Conservation (phyloP, 2,329 filamentous ascomycete species). For the Thelonectria discophora region DNA sequence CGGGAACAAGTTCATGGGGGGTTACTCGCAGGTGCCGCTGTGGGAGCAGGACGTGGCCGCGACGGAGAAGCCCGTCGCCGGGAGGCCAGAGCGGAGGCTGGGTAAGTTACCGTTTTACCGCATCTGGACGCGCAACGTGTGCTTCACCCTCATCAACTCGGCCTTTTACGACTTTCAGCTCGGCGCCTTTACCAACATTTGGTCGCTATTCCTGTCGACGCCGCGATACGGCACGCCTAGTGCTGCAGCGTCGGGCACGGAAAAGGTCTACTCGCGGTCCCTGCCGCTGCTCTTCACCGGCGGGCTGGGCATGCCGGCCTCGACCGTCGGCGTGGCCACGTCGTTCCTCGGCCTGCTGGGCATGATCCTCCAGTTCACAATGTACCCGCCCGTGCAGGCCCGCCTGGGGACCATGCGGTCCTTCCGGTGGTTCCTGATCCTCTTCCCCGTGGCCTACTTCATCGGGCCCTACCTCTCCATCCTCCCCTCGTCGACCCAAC, state of each 20-base stretch:
- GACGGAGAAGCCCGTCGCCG: slow-evolving; percentile 22
- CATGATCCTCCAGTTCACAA: slow-evolving; percentile 72
- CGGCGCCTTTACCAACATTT: slow-evolving; percentile 74
- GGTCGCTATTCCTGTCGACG: slow-evolving; percentile 74
- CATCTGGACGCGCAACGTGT: slow-evolving; percentile 58
- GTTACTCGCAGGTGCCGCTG: slow-evolving; percentile 45
- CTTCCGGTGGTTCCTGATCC: slow-evolving; percentile 70
- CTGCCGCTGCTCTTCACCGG: slow-evolving; percentile 67
- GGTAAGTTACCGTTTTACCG: slow-evolving; percentile 50
- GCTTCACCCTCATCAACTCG: slow-evolving; percentile 66
- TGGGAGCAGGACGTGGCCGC: slow-evolving; percentile 21
- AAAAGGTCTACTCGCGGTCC: slow-evolving; percentile 40
- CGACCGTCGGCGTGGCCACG: slow-evolving; percentile 73
- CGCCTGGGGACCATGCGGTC: slow-evolving; percentile 71
- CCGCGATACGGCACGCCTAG: slow-evolving; percentile 57
- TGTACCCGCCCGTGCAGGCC: slow-evolving; percentile 72
- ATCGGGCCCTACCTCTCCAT: slow-evolving; percentile 73
- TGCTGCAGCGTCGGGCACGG: slow-evolving; percentile 27
- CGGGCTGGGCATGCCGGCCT: slow-evolving; percentile 72
- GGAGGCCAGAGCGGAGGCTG: slow-evolving; percentile 20
- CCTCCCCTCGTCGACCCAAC: slow-evolving; percentile 32
- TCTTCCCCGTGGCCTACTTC: slow-evolving; percentile 74
- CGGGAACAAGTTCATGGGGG: slow-evolving; percentile 40
- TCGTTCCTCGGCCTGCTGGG: slow-evolving; percentile 75
- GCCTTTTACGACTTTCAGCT: slow-evolving; percentile 77